Base-by-base conservation (phyloP, 108 stramenopile genomes). In the Cyclostephanos tholiformis region DNA sequence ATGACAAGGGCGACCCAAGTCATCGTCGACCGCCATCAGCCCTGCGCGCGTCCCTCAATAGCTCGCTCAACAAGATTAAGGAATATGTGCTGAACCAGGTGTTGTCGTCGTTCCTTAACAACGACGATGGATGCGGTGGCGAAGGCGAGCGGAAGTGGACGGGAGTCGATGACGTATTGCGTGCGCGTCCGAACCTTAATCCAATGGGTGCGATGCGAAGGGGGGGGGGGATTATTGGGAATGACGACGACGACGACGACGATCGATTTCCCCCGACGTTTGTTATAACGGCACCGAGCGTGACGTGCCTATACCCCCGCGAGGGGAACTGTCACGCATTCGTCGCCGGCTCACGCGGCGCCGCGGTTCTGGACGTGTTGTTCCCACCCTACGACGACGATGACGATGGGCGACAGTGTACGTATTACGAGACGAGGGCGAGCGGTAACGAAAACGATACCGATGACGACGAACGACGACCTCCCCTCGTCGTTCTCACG, bases 321-420 rank as follows among this genome's bases (percentile, higher is more conserved):
- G 85, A 89, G 80, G 95, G 94, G 39, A 98, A 98, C 77, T 71
- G 96, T 46, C 97, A 98, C 85, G 85, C 97, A 66, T 95, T 98
- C 74, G 74, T 79, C 8, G 96, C 97, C 0, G 97, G 96, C 17
- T 83, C 87, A 10, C 59, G 87, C 16, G 97, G 97, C 10, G 94
- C 95, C 20, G 96, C 96, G 1, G 88, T 98, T 1, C 71, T 98
- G 46, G 97, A 98, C 86, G 89, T 98, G 5, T 73, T 98, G 64
- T 63, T 97, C 48, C 97, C 97, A 30, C 97, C 97, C 0, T 98
- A 98, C 74, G 94, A 96, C 72, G 70, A 73, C n/a, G 67, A 98
- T 72, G 94, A 96, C 72, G 70, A 73, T 14, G 67, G 80, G 85
- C 1, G 87, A 91, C 32, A 69, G 97, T 38, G 96, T 95, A 97